Base-by-base conservation (phyloP, 495 filamentous ascomycete species). In the Aspergillus homomorphus region DNA sequence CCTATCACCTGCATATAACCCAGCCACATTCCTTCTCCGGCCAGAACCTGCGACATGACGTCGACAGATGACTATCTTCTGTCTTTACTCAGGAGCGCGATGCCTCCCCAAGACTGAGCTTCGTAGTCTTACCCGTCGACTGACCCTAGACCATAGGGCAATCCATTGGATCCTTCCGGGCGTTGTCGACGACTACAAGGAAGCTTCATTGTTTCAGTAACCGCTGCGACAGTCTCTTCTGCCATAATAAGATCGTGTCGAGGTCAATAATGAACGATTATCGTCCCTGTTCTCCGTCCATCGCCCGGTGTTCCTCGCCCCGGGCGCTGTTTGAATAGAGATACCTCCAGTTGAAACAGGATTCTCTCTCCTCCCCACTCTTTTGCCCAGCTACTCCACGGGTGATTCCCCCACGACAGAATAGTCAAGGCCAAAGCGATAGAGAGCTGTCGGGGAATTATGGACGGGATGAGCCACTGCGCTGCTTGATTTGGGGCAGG, bases 1-100 rank as follows among this genome's bases (percentile, higher is more conserved):
- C 48, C 23, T 51, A 51, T 51, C 48, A 51, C 18, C 48, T 18
- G 48, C 48, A 19, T 38, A 26, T 30, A 28, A 24, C 24, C 48
- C 48, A 50, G 26, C 48, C 24, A 51, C 48, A 24, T 16, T 18
- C 18, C 28, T 21, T 1, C 14, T 16, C 21, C 21, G 8, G 7
- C 26, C 21, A 50, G 22, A 50, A 28, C 3, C 26, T 28, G 26
- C 26, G 26, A 28, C 26, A 9, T 38, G 33, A 38, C 33, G 33
- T 38, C 33, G 33, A 38, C 26, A 28, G 26, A 3, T 4, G 26
- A 28, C 26, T 3, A 38, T 38, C 9, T 28, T 28, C 26, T 9
- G 26, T 9, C 33, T 38, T 38, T 38, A 12, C 33, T 38, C 33
- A 38, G 33, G 33, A 38, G 33, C 33, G 15, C 33, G 15, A 10